Evolutionary conservation across 148 eudicot genomes (phyloP), one percentile per base, ranked within the genome.

Genomic region (Diospyros kaki): DNA sequence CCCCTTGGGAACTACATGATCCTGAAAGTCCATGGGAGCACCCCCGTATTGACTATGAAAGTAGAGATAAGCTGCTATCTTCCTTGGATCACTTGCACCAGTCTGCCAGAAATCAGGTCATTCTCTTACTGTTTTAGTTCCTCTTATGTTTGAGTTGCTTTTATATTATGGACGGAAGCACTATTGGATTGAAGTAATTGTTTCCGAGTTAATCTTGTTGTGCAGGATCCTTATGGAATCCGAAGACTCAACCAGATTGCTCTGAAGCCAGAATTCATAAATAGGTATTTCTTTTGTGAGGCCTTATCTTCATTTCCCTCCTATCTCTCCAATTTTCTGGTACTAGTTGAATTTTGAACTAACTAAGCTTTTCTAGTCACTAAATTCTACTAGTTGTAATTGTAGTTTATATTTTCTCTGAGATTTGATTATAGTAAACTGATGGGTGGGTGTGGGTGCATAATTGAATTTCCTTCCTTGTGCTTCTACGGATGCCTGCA

Each of bases 1-100:
- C 94, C 80, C 97, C 98, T 66, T 95, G 98, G 98, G 97, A 95
- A 82, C 80, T 95, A 46, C 90, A 89, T 70, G 89, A 89, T 81
- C 81, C 78, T 51, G 89, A 83, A 2, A 48, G 14, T 51, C 78
- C 73, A 13, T 88, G 88, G 87, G 94, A 83, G 61, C 94, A 78
- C 12, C 91, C 90, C 39, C 83, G 77, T 71, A 83, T 95, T 41
- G 89, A 86, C 75, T 61, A 72, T 66, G 79, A 82, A 12, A 77
- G 63, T 52, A 79, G 81, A 76, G 77, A 82, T 61, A 84, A 64
- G 77, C 72, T 92, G 71, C 82, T 95, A 69, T 76, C 82, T 72
- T 82, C 62, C 68, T 78, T 95, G 39, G 70, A 80, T 75, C 79
- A 85, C 54, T 75, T 90, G 76, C 83, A 81, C 73, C 78, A 75